Percentiles rank a stretch among this genome's conserved stretches.
Evolutionary conservation across 1,139 yeast genomes (phyloP).

Genomic region (Debaryomyces fabryi): DNA sequence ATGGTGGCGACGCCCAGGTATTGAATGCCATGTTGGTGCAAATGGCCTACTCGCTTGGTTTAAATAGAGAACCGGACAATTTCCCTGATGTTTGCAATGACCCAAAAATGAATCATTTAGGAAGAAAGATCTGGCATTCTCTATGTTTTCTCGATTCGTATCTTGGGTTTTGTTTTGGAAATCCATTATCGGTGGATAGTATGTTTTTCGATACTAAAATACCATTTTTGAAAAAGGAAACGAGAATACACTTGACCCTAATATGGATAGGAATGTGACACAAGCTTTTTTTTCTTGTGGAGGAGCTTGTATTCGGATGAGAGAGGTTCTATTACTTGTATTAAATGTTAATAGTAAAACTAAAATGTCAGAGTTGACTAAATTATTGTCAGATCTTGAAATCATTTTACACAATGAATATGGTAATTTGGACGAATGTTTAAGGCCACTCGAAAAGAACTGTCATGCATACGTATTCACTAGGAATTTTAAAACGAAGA

Average conservation of each 20-base stretch:
- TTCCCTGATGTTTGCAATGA: constrained; percentile 23
- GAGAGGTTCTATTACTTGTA: constrained; percentile 18
- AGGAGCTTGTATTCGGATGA: constrained; percentile 6
- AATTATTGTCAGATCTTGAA: constrained; percentile 26
- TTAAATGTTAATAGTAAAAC: constrained; percentile 26
- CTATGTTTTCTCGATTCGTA: constrained; percentile 29
- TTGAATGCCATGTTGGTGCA: constrained; percentile 41
- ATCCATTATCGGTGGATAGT: constrained; percentile 24
- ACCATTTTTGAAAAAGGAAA: constrained; percentile 30
- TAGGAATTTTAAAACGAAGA: constrained; percentile 30
- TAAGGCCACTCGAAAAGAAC: constrained; percentile 19
- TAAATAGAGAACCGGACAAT: constrained; percentile 46
- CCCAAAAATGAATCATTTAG: constrained; percentile 36
- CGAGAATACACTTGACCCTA: constrained; percentile 24
- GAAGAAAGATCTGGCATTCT: constrained; percentile 57
- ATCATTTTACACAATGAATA: constrained; percentile 16
- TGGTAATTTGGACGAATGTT: constrained; percentile 27
- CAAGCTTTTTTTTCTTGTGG: constrained; percentile 16
- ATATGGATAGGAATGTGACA: constrained; percentile 27
- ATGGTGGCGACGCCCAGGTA: constrained; percentile 46
- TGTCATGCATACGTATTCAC: constrained; percentile 20
- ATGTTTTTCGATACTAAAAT: constrained; percentile 29
- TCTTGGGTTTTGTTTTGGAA: constrained; percentile 33
- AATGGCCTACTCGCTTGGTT: constrained; percentile 49
- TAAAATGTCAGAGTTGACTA: constrained; percentile 27